Evolutionary conservation across 164 flowering plant species (phyloP).

Genomic region (Nymphaea colorata): DNA sequence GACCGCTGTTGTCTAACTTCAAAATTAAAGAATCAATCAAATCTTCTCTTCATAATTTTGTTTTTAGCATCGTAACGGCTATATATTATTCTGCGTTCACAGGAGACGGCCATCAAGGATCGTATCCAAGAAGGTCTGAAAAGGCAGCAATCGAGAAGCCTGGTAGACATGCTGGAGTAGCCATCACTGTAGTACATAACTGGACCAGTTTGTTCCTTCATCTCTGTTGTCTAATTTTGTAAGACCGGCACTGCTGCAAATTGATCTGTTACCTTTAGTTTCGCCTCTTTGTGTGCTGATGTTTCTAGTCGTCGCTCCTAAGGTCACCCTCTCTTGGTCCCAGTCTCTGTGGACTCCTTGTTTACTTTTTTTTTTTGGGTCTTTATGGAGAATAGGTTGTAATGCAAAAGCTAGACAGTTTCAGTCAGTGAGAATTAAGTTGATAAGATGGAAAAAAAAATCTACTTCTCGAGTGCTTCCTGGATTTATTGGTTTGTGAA

Average conservation of each 20-base stretch:
- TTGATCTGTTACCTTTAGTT: background rate
- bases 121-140: slow-evolving; percentile 20
- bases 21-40: background rate
- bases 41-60: background rate
- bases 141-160: slow-evolving; percentile 5
- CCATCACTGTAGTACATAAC: no score
- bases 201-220: background rate
- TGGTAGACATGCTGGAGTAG: background rate
- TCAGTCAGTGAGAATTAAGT: background rate
- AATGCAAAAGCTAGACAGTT: background rate
- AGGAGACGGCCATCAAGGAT: slow-evolving; percentile 11
- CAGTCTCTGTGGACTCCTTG: background rate
- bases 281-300: no score
- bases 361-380: background rate
- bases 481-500: no score
- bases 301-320: no score
- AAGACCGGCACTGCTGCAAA: background rate
- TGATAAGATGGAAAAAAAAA: background rate
- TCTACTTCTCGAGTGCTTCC: no score
- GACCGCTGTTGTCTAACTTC: no score
- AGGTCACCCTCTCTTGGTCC: background rate
- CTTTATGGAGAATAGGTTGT: background rate
- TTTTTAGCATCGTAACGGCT: background rate
- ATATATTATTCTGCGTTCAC: background rate
- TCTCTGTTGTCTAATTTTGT: background rate